These are phyloP conservation scores for Tuber aestivum DNA, from an alignment of 495 filamentous ascomycete species.

Conservation along the genomic window DNA sequence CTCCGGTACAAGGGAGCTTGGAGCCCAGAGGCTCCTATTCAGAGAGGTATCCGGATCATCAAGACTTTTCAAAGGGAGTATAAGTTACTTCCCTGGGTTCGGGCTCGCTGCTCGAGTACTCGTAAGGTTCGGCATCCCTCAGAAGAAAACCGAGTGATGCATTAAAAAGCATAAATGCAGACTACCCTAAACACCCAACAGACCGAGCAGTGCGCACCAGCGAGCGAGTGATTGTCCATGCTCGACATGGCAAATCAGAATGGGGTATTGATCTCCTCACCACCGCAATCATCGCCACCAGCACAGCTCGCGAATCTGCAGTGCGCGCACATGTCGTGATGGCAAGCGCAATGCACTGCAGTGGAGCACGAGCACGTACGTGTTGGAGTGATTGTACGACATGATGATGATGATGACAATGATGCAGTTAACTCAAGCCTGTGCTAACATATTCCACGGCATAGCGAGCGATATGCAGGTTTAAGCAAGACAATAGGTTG, in stretches of 20 bases:
- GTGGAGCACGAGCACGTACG: slow-evolving; percentile 1
- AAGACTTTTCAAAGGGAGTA: neutral
- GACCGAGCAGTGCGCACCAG: neutral
- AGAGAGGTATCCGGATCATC: neutral
- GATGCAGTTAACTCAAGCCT: neutral
- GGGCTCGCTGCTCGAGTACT: neutral
- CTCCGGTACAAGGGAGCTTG: neutral
- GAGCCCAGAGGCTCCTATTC: neutral
- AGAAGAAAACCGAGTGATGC: neutral
- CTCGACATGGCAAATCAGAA: neutral
- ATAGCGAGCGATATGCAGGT: no score
- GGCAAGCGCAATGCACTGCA: neutral
- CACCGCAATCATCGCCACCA: neutral
- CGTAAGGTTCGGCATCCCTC: neutral
- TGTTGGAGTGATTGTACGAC: neutral
- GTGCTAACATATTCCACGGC: no score
- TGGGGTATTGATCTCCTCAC: neutral
- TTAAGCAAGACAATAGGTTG: no score
- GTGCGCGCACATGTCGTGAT: neutral
- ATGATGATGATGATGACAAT: neutral
- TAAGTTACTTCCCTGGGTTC: neutral
- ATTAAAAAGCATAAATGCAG: neutral
- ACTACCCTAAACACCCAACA: neutral
- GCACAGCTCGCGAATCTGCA: neutral
- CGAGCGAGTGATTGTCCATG: neutral